Evolutionary conservation across 148 eudicot species (phyloP).

Genomic region (Arctostaphylos glauca): DNA sequence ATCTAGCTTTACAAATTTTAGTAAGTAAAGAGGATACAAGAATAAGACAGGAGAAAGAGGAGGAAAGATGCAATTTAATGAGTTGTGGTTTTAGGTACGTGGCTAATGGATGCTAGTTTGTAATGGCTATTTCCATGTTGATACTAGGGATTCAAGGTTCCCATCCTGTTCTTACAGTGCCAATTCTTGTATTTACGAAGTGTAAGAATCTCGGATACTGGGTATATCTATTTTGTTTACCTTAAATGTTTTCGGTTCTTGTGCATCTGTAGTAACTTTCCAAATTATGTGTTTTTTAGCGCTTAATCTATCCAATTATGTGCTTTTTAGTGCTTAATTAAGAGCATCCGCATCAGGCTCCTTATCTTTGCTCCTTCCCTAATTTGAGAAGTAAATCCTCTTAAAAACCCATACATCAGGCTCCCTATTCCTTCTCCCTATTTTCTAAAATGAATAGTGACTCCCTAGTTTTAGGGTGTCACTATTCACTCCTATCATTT

Average conservation of each 20-base stretch:
- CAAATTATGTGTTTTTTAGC: too few relatives aligned
- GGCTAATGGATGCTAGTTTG: too few relatives aligned
- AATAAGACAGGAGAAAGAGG: constrained; percentile 7
- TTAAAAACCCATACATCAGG: too few relatives aligned
- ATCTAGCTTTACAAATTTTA: neutral
- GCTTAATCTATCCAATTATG: too few relatives aligned
- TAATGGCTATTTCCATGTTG: constrained; percentile 11
- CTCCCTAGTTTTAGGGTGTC: too few relatives aligned
- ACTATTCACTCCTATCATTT: too few relatives aligned
- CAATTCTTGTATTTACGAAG: constrained; percentile 3
- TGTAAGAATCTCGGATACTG: neutral
- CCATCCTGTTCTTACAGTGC: neutral
- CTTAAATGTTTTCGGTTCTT: neutral
- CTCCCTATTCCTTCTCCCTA: too few relatives aligned
- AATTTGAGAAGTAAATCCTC: too few relatives aligned
- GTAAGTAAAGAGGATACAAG: neutral
- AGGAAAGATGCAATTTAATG: neutral
- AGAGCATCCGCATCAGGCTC: too few relatives aligned
- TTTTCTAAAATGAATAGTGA: too few relatives aligned
- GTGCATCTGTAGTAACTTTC: neutral
- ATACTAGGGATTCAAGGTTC: neutral
- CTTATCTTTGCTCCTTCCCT: too few relatives aligned
- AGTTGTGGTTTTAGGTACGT: neutral
- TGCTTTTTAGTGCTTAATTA: too few relatives aligned
- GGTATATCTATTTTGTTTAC: neutral